Conservation (phyloP, 225 moss, liverwort and hornwort genomes). For the Physcomitrellopsis africana region DNA sequence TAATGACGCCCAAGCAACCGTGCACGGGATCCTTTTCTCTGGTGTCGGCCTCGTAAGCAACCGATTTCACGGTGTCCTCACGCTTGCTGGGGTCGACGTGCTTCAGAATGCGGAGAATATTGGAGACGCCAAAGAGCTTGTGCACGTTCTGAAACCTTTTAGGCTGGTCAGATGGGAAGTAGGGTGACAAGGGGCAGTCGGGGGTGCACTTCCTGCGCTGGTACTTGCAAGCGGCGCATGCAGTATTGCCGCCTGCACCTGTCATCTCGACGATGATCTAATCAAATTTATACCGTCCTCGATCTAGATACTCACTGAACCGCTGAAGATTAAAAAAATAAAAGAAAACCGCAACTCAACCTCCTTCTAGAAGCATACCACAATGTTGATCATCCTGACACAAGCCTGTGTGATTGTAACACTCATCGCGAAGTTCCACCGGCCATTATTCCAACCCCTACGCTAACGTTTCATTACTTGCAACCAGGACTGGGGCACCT, state of each 20-base stretch:
- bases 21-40: constrained; percentile 72
- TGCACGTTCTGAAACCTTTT: constrained; percentile 75
- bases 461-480: not conserved
- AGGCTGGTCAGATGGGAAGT: constrained; percentile 77
- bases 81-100: constrained; percentile 63
- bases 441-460: too few relatives aligned
- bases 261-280: constrained; percentile 32
- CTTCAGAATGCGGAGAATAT: constrained; percentile 71
- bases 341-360: not conserved
- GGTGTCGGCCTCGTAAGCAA: too few relatives aligned
- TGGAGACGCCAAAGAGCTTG: constrained; percentile 68
- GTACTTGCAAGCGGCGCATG: constrained; percentile 76
- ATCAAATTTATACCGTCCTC: not conserved
- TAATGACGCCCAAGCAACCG: constrained; percentile 67
- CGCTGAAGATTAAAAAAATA: not conserved
- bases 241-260: constrained; percentile 48
- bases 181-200: constrained; percentile 70
- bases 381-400: not conserved
- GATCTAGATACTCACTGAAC: not conserved
- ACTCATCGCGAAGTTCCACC: not conserved
- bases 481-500: not conserved
- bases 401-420: not conserved
- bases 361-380: not conserved
- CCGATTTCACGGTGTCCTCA: constrained; percentile 66
- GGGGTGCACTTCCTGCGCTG: constrained; percentile 71